A percentile compares a stretch with the other conserved stretches of the same genome.
phyloP scores from a whole-genome alignment of 2,329 filamentous ascomycete genomes.

The Monilinia polystroma region DNA sequence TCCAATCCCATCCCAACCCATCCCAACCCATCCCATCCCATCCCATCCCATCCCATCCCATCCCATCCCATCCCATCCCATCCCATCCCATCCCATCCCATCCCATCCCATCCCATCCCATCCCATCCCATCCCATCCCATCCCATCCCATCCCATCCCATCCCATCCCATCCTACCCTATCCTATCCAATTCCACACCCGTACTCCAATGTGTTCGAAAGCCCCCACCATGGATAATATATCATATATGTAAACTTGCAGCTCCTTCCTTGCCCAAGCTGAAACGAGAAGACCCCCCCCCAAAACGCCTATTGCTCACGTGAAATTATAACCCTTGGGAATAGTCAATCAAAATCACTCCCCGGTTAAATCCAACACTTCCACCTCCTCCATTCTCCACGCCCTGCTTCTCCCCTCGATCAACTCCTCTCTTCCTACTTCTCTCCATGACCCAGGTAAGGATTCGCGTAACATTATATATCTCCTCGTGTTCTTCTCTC shows the following conservation, averaged over 20 bases:
- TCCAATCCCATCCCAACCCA: neutral
- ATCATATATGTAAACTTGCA: neutral
- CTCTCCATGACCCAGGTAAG: conserved; percentile 20
- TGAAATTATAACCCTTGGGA: too few species aligned
- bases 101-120: too few species aligned
- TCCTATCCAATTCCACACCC: neutral
- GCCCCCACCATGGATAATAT: neutral
- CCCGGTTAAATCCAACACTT: conserved; percentile 23
- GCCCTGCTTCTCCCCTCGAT: conserved; percentile 23
- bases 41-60: too few species aligned
- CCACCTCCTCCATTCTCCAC: conserved; percentile 22
- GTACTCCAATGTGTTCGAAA: neutral
- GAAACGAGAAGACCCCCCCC: neutral
- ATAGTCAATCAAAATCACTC: neutral
- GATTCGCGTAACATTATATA: conserved; percentile 21
- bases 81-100: too few species aligned
- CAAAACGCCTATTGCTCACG: too few species aligned
- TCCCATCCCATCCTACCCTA: neutral
- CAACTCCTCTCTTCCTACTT: conserved; percentile 13
- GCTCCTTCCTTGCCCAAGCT: neutral
- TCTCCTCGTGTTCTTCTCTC: conserved; percentile 1
- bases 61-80: too few species aligned
- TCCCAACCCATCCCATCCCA: too few species aligned
- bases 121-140: too few species aligned
- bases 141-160: neutral